These are phyloP conservation scores for Penicillium paxilli DNA, from an alignment of 495 filamentous ascomycete species.

Conservation along the genomic window DNA sequence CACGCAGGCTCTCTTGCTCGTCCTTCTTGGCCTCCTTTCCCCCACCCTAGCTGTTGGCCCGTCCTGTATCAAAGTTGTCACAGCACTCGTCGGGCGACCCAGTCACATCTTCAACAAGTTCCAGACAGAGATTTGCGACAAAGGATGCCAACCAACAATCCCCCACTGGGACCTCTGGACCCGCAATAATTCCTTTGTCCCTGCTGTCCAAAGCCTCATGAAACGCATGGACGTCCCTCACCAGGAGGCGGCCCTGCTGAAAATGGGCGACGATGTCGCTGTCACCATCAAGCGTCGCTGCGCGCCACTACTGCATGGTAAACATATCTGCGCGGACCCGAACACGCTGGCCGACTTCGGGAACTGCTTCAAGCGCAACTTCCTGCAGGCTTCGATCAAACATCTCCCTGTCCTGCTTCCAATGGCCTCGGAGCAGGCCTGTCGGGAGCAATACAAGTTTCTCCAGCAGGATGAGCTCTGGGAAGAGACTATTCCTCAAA, in stretches of 20 bases:
- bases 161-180: conserved; percentile 50
- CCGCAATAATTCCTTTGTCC: conserved; percentile 43
- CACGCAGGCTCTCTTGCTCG: conserved; percentile 14
- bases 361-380: conserved; percentile 45
- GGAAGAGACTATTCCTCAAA: conserved; percentile 41
- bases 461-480: conserved; percentile 38
- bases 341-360: conserved; percentile 41
- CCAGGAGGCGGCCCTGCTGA: conserved; percentile 34
- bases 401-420: conserved; percentile 35
- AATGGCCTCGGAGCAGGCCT: conserved; percentile 42
- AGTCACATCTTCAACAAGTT: conserved; percentile 38
- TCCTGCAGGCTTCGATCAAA: conserved; percentile 34
- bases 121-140: conserved; percentile 43
- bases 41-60: conserved; percentile 30
- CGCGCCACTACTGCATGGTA: conserved; percentile 31
- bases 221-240: conserved; percentile 33
- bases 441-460: conserved; percentile 36
- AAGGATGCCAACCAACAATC: conserved; percentile 42
- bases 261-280: conserved; percentile 44
- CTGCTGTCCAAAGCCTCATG: conserved; percentile 41
- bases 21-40: conserved; percentile 23
- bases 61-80: conserved; percentile 41
- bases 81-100: conserved; percentile 36
- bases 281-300: conserved; percentile 40
- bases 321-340: conserved; percentile 39